phyloP scores from a whole-genome alignment of 2,329 filamentous ascomycete species.

The Claviceps sorghi region DNA sequence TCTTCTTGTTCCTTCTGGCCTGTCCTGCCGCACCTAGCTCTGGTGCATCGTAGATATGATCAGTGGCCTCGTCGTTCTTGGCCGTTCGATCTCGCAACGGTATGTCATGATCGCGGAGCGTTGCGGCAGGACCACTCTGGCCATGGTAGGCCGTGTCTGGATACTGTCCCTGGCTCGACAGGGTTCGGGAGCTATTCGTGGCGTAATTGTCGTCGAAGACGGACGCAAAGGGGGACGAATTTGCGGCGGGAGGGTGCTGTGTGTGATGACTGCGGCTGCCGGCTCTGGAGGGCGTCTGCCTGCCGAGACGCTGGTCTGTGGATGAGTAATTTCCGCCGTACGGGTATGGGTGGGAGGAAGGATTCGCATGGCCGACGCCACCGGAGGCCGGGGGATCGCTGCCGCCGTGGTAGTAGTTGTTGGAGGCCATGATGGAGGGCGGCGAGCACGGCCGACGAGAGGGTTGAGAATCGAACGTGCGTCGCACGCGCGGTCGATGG shows the following conservation, averaged over 20 bases:
- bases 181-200: slow-evolving; percentile 29
- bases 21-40: slow-evolving; percentile 14
- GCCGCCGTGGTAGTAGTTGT: slow-evolving; percentile 46
- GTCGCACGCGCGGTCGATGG: neutral
- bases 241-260: slow-evolving; percentile 16
- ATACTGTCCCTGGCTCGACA: slow-evolving; percentile 20
- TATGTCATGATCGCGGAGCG: slow-evolving; percentile 34
- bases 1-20: slow-evolving; percentile 20
- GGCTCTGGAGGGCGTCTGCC: slow-evolving; percentile 12
- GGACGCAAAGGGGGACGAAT: slow-evolving; percentile 44
- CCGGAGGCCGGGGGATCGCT: slow-evolving; percentile 27
- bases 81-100: slow-evolving; percentile 36
- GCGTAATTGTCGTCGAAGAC: slow-evolving; percentile 58
- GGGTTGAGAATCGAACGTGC: neutral
- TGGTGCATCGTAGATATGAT: slow-evolving; percentile 48
- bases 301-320: neutral
- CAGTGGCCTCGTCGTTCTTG: slow-evolving; percentile 32
- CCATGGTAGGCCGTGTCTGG: slow-evolving; percentile 47
- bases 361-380: slow-evolving; percentile 7
- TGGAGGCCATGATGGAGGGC: slow-evolving; percentile 38
- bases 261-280: slow-evolving; percentile 13
- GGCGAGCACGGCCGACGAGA: neutral
- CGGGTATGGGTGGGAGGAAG: slow-evolving; percentile 30
- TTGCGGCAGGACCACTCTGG: slow-evolving; percentile 18
- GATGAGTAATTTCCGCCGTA: slow-evolving; percentile 12